Base-by-base conservation (phyloP, 257 asterid species). In the Coffea canephora region DNA sequence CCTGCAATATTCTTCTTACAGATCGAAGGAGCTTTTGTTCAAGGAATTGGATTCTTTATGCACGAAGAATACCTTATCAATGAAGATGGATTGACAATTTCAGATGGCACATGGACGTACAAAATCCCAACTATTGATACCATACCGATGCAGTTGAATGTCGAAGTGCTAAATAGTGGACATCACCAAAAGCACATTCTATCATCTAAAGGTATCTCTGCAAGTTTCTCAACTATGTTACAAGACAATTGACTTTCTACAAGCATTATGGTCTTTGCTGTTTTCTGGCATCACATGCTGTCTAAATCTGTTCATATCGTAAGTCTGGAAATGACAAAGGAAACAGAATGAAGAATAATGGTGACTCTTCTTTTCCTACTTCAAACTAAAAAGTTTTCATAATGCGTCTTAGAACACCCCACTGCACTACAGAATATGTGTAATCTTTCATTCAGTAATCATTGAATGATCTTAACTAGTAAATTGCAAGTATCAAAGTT, bases 21-120 rank as follows among this genome's bases (percentile, higher is more conserved):
- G 97, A 92, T 91, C 77, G 97, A 94, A 87, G 98, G 97, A 48
- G 93, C 98, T 73, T 94, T 90, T 45, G 93, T 94, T 18, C 97
- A 92, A 89, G 98, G 98, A 49, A 76, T 94, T 7, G 97, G 98
- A 52, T 91, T 94, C 82, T 92, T 92, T 86, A 92, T 92, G 97
- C 90, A 78, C 21, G 96, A 94, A 90, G 98, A 94, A 77, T 94
- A 89, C 86, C 80, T 82, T 31, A 84, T 82, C 6, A 87, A 94
- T 64, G 48, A 77, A 13, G 88, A 94, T 27, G 98, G 97, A 80
- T 67, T 85, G 74, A 80, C 85, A 77, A 74, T 84, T 57, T 70
- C 89, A 8, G 89, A 94, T 82, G 83, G 96, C 69, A 91, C 95
- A 49, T 92, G 98, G 98, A 90, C 89, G 0, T 92, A 92, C 85